A percentile compares a stretch with the other conserved stretches of the same genome.
These are phyloP conservation scores for Tetrapisispora arboricola DNA, from an alignment of 805 yeast species.

Conservation along the genomic window DNA sequence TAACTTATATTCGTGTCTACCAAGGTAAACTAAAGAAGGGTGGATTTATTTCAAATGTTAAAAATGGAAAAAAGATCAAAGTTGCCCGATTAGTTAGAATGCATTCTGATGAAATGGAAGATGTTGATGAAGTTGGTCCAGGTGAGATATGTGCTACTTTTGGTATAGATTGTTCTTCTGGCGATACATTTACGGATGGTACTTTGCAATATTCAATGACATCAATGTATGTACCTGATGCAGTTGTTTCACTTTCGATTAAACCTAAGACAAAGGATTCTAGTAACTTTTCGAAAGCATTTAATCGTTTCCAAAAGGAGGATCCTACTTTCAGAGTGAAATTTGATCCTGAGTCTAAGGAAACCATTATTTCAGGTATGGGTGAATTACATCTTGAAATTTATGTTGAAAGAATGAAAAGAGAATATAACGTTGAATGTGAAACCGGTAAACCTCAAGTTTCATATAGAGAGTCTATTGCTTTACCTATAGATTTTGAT, in stretches of 20 bases:
- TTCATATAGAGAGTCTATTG: constrained; percentile 89
- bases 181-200: constrained; percentile 93
- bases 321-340: constrained; percentile 96
- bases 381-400: constrained; percentile 96
- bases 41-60: constrained; percentile 73
- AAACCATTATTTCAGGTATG: constrained; percentile 87
- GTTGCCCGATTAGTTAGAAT: constrained; percentile 90
- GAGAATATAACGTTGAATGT: constrained; percentile 95
- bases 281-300: constrained; percentile 88
- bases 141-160: constrained; percentile 99
- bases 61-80: constrained; percentile 87
- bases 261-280: constrained; percentile 81
- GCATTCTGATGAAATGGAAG: constrained; percentile 99
- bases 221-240: constrained; percentile 98
- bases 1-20: constrained; percentile 92
- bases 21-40: constrained; percentile 95
- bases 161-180: constrained; percentile 98
- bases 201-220: constrained; percentile 77
- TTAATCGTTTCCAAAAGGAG: constrained; percentile 95
- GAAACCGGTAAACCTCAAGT: constrained; percentile 96
- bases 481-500: constrained; percentile 66
- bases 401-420: constrained; percentile 94
- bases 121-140: constrained; percentile 86
- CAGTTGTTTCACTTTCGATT: constrained; percentile 89
- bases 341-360: constrained; percentile 86